A percentile compares a stretch with the other conserved stretches of the same genome.
phyloP scores from a whole-genome alignment of 2,329 filamentous ascomycete genomes.

The Aureobasidium vineae region DNA sequence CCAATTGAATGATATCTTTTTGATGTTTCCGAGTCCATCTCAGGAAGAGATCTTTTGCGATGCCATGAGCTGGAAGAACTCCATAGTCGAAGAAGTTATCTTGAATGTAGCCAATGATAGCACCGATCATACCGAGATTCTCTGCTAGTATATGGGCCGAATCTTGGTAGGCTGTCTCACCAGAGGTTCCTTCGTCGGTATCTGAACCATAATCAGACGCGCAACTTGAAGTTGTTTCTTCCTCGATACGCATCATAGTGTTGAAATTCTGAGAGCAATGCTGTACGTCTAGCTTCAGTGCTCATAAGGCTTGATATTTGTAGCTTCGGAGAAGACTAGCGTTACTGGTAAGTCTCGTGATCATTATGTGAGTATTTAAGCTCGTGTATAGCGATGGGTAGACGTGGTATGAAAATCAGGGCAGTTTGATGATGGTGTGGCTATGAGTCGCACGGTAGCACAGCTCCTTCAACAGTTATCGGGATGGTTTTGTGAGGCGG shows the following conservation, averaged over 20 bases:
- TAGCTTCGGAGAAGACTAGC: neutral
- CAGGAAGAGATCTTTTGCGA: neutral
- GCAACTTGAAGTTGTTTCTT: neutral
- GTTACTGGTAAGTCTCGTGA: neutral
- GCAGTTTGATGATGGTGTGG: neutral
- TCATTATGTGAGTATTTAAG: neutral
- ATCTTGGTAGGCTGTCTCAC: neutral
- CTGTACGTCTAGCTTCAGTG: neutral
- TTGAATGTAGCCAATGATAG: neutral
- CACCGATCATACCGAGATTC: neutral
- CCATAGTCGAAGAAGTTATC: neutral
- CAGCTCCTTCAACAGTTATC: neutral
- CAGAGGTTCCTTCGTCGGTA: neutral
- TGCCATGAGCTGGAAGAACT: neutral
- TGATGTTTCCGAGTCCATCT: neutral
- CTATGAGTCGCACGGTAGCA: neutral
- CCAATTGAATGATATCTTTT: neutral
- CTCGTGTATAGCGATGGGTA: neutral
- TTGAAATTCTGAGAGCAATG: neutral
- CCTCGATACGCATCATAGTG: neutral
- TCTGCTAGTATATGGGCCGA: neutral
- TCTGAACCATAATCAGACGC: conserved; percentile 3
- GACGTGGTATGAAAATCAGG: neutral
- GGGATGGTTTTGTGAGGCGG: neutral
- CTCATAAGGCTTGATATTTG: neutral